Conservation (phyloP, 169 alveolate species). For the Toxoplasma gondii region DNA sequence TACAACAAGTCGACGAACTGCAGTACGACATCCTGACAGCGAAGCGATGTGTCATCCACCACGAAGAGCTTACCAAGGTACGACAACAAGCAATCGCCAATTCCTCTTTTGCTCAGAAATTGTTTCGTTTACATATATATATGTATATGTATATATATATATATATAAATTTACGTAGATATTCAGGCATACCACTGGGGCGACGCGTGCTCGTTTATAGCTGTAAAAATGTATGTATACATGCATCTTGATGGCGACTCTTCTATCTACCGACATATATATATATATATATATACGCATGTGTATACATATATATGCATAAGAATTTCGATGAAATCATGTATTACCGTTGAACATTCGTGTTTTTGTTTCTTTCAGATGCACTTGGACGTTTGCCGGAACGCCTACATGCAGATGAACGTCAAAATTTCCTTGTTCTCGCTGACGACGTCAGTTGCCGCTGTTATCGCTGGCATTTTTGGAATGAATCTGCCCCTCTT, state of each 20-base stretch:
- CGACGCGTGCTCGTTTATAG: too few relatives aligned
- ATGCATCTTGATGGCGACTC: neutral
- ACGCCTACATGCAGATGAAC: slow-evolving; percentile 47
- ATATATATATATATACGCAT: neutral
- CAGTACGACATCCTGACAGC: slow-evolving; percentile 3
- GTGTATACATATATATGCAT: neutral
- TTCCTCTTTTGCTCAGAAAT: too few relatives aligned
- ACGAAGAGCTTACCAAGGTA: slow-evolving; percentile 37
- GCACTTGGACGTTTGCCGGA: slow-evolving; percentile 39
- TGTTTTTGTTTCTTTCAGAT: neutral
- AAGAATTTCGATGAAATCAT: too few relatives aligned
- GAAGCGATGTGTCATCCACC: slow-evolving; percentile 27
- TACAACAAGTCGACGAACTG: slow-evolving; percentile 21
- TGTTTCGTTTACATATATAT: too few relatives aligned
- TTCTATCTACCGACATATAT: neutral
- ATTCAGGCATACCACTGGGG: neutral
- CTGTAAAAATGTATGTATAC: neutral
- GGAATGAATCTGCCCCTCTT: slow-evolving; percentile 35
- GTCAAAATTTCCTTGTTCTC: slow-evolving; percentile 29
- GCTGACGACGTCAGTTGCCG: slow-evolving; percentile 26
- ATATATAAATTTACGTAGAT: neutral
- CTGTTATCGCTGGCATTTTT: slow-evolving; percentile 24
- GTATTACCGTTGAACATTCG: too few relatives aligned
- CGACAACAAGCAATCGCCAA: neutral
- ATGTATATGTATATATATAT: neutral